phyloP scores from a whole-genome alignment of 2,329 filamentous ascomycete species.

The Xylariaceae sp. region DNA sequence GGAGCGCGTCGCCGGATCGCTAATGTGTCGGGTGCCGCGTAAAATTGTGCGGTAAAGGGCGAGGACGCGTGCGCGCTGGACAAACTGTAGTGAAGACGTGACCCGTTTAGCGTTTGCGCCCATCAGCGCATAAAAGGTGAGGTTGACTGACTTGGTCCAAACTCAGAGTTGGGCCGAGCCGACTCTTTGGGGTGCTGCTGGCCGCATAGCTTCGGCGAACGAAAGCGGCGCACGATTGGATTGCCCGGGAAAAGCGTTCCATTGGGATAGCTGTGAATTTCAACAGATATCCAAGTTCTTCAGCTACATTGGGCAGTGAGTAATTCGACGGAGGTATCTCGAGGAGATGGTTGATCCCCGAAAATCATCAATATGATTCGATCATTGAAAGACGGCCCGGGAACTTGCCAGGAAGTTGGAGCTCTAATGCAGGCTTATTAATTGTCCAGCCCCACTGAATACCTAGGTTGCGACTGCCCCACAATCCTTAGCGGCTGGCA shows the following conservation, averaged over 20 bases:
- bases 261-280: conserved; percentile 13
- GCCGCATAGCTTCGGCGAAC: conserved; percentile 36
- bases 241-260: conserved; percentile 19
- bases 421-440: not conserved
- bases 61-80: conserved; percentile 51
- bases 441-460: not conserved
- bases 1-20: conserved; percentile 45
- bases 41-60: conserved; percentile 55
- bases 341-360: not conserved
- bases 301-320: conserved; percentile 12
- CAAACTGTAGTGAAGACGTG: conserved; percentile 43
- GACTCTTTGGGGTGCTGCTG: conserved; percentile 25
- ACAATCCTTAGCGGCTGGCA: not conserved
- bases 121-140: not conserved
- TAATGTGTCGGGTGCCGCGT: conserved; percentile 49
- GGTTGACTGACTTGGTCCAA: conserved; percentile 52
- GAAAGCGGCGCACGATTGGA: conserved; percentile 19
- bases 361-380: not conserved
- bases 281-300: not conserved
- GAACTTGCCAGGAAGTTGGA: not conserved
- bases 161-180: conserved; percentile 44
- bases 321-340: not conserved
- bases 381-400: not conserved
- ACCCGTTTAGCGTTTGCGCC: conserved; percentile 4
- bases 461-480: not conserved